A percentile compares a stretch with the other conserved stretches of the same genome.
Conservation (phyloP, 2,329 filamentous ascomycete genomes). For the Xylaria sp. region DNA sequence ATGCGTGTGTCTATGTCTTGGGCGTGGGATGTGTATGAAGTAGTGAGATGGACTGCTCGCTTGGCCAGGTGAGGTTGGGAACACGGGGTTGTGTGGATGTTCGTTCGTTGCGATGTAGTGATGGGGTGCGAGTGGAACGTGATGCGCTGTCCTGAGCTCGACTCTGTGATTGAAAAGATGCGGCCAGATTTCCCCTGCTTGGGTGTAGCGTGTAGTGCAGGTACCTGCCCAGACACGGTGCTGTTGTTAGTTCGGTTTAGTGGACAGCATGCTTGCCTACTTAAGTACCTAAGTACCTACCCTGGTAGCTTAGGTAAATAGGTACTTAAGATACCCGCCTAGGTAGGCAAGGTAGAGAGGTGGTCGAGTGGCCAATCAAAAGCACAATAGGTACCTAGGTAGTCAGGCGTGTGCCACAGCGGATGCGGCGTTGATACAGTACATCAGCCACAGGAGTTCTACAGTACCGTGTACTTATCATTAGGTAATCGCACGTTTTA, state of each 20-base stretch:
- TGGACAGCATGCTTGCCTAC: no score
- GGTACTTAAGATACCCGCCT: no score
- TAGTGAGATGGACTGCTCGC: no score
- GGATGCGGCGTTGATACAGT: no score
- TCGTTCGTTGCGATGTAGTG: background rate
- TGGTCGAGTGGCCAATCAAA: background rate
- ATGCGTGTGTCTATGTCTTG: constrained; percentile 19
- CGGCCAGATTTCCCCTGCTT: constrained; percentile 35
- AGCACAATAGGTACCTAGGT: background rate
- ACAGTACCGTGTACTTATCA: no score
- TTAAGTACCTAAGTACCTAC: no score
- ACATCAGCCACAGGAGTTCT: constrained; percentile 14
- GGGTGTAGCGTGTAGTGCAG: background rate
- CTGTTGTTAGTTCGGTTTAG: no score
- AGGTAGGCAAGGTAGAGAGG: no score
- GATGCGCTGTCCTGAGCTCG: constrained; percentile 27
- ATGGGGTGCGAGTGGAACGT: constrained; percentile 15
- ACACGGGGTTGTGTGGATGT: background rate
- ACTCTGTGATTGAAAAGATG: constrained; percentile 17
- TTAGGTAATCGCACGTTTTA: no score
- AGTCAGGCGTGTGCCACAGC: no score
- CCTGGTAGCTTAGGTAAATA: no score
- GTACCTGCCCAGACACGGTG: no score
- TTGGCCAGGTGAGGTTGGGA: background rate
- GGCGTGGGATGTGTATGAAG: background rate